Percentiles rank a stretch among this genome's conserved stretches.
phyloP scores from a whole-genome alignment of 345 rosid species.

The Gossypium mustelinum region DNA sequence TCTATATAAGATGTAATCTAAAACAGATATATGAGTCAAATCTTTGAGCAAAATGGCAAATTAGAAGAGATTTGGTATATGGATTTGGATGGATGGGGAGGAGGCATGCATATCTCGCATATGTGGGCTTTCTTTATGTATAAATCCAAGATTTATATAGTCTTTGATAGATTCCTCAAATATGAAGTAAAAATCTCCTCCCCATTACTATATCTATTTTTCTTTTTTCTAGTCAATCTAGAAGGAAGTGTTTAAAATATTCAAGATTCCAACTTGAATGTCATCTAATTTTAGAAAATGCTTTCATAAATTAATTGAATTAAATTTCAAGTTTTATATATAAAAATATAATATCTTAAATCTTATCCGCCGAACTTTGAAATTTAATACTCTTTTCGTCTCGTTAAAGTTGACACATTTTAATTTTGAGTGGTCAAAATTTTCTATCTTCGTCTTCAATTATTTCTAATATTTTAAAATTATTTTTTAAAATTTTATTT shows the following conservation, averaged over 20 bases:
- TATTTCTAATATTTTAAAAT: no score
- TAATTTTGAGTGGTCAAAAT: no score
- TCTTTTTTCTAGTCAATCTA: background rate
- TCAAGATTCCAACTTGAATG: background rate
- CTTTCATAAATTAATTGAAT: no score
- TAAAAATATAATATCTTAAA: background rate
- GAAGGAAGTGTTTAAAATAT: background rate
- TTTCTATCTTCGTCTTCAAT: no score
- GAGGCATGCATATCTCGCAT: constrained; percentile 34
- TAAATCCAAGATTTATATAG: constrained; percentile 23
- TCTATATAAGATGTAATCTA: background rate
- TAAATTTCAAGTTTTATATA: background rate
- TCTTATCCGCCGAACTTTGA: background rate
- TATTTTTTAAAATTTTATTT: no score
- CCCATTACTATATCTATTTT: background rate
- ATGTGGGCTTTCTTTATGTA: constrained; percentile 17
- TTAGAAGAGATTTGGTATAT: background rate
- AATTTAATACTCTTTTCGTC: background rate
- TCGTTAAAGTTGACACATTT: no score
- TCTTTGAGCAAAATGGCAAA: background rate
- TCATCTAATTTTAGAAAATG: background rate
- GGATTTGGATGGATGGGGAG: constrained; percentile 8
- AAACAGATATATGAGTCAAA: background rate
- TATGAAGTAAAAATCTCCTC: background rate
- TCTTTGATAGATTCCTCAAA: constrained; percentile 2